A percentile compares a stretch with the other conserved stretches of the same genome.
Evolutionary conservation across 169 alveolate genomes (phyloP).

Genomic region (Cryptosporidium xiaoi): DNA sequence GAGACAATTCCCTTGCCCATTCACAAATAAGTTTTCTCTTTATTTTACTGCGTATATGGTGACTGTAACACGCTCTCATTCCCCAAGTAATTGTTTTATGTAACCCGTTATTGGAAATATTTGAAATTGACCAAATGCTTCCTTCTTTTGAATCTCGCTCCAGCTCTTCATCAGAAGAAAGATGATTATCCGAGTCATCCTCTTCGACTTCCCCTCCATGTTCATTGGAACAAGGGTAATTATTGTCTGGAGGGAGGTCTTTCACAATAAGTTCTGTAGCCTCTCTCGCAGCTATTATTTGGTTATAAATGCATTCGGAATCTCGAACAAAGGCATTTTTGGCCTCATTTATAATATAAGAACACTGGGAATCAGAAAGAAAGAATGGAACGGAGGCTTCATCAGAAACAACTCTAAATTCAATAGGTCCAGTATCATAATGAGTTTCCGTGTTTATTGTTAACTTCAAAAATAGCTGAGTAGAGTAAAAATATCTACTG

Average conservation of each 20-base stretch:
- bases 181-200: not conserved
- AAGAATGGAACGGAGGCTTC: conserved; percentile 28
- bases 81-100: conserved; percentile 48
- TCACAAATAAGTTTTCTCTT: conserved; percentile 77
- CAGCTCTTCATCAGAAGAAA: not conserved
- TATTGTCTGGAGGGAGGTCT: conserved; percentile 19
- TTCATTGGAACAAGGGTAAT: not conserved
- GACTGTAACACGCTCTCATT: conserved; percentile 77
- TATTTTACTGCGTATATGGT: conserved; percentile 77
- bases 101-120: not conserved
- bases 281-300: conserved; percentile 50
- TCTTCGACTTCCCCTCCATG: not conserved
- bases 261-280: conserved; percentile 26
- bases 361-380: conserved; percentile 43
- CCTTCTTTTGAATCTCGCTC: not conserved
- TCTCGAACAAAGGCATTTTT: conserved; percentile 24
- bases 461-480: conserved; percentile 23
- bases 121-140: conserved; percentile 2
- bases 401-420: not conserved
- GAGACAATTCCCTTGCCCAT: conserved; percentile 80
- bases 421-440: conserved; percentile 7
- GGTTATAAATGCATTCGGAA: conserved; percentile 53
- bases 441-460: conserved; percentile 21
- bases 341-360: conserved; percentile 2
- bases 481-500: conserved; percentile 28